These are phyloP conservation scores for Gossypium trilobum DNA, from an alignment of 441 rosid genomes.

Conservation along the genomic window DNA sequence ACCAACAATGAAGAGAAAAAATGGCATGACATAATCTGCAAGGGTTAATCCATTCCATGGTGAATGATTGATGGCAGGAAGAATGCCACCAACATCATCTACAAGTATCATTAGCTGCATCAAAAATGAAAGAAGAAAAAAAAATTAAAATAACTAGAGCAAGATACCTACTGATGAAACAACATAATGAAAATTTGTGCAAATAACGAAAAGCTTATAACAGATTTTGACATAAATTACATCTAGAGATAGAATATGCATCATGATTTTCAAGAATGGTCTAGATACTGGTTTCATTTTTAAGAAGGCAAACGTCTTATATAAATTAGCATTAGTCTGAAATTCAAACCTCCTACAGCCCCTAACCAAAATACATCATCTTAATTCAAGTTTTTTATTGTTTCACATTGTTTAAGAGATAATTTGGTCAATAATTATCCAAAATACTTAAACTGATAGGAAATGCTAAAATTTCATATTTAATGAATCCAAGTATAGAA, in stretches of 20 bases:
- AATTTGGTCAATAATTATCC: neutral
- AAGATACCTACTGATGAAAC: neutral
- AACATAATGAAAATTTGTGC: neutral
- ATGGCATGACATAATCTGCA: slow-evolving; percentile 91
- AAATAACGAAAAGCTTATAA: neutral
- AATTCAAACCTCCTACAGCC: neutral
- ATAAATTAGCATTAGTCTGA: neutral
- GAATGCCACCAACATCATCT: slow-evolving; percentile 63
- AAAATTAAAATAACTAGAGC: neutral
- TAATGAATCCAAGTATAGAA: neutral
- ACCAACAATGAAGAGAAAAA: slow-evolving; percentile 82
- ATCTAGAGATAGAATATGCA: neutral
- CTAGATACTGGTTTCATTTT: neutral
- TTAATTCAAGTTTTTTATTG: neutral
- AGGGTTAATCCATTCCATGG: slow-evolving; percentile 87
- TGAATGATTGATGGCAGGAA: slow-evolving; percentile 73
- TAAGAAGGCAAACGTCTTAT: neutral
- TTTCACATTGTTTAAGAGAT: neutral
- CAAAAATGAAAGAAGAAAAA: neutral
- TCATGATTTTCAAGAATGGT: neutral
- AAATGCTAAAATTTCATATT: neutral
- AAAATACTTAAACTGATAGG: neutral
- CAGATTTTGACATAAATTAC: neutral
- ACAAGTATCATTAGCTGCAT: slow-evolving; percentile 79
- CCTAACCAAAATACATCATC: neutral